Conservation (phyloP, 495 filamentous ascomycete species). For the Hypoxylon rickii region DNA sequence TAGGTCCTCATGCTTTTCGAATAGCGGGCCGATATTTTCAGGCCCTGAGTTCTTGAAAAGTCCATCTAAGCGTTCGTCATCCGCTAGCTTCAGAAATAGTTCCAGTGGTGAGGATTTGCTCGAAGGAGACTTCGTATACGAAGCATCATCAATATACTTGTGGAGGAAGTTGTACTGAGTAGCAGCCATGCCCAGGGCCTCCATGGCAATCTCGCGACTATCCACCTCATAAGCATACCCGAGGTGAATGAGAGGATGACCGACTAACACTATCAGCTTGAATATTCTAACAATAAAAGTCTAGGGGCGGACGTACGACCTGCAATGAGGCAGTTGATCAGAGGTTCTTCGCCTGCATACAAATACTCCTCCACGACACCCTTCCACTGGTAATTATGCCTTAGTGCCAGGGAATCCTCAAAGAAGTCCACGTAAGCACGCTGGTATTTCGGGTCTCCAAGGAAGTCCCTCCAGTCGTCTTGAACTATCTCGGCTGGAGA, state of each 20-base stretch:
- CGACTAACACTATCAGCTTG: slow-evolving; percentile 58
- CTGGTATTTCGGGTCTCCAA: slow-evolving; percentile 80
- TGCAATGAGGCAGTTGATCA: slow-evolving; percentile 76
- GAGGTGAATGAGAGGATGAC: slow-evolving; percentile 85
- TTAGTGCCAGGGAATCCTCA: slow-evolving; percentile 78
- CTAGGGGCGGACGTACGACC: slow-evolving; percentile 64
- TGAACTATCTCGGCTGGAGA: slow-evolving; percentile 80
- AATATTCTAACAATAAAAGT: not conserved
- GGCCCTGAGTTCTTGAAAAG: slow-evolving; percentile 62
- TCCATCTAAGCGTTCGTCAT: slow-evolving; percentile 59
- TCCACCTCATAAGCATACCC: slow-evolving; percentile 85
- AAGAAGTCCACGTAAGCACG: slow-evolving; percentile 91
- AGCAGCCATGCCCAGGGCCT: slow-evolving; percentile 72
- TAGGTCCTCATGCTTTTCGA: slow-evolving; percentile 68
- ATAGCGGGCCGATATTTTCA: slow-evolving; percentile 68
- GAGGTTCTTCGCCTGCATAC: slow-evolving; percentile 72
- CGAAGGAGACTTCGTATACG: slow-evolving; percentile 62
- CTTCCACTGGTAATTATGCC: slow-evolving; percentile 82
- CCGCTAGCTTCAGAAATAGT: slow-evolving; percentile 65
- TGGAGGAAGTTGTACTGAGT: slow-evolving; percentile 76
- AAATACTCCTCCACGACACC: slow-evolving; percentile 74
- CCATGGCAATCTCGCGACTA: slow-evolving; percentile 79
- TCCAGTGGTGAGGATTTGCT: slow-evolving; percentile 62
- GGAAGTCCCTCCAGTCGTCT: slow-evolving; percentile 83
- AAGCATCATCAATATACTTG: slow-evolving; percentile 75